Evolutionary conservation across 495 filamentous ascomycete genomes (phyloP).

Genomic region (Penicillium steckii): DNA sequence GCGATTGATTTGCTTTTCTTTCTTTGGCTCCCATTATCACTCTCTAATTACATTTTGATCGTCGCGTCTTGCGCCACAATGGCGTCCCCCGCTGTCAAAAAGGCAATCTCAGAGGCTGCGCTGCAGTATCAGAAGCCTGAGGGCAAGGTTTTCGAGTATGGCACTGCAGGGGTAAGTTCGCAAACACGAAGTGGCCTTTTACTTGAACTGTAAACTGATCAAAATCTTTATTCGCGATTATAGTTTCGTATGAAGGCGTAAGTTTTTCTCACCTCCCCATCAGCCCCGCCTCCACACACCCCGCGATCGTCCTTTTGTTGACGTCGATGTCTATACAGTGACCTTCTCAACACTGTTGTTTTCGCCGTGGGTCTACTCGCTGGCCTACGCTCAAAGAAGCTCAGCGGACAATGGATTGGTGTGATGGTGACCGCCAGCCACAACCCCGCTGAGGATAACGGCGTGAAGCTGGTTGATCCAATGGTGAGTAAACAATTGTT

Average conservation of each 20-base stretch:
- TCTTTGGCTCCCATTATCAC: not conserved
- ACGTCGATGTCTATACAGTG: slow-evolving; percentile 28
- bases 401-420: slow-evolving; percentile 86
- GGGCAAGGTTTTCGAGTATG: slow-evolving; percentile 79
- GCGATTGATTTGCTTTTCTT: not conserved
- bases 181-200: slow-evolving; percentile 2
- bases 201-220: slow-evolving; percentile 21
- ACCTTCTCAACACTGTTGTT: slow-evolving; percentile 79
- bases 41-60: slow-evolving; percentile 9
- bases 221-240: slow-evolving; percentile 4
- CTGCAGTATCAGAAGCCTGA: slow-evolving; percentile 61
- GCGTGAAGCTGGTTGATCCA: slow-evolving; percentile 96
- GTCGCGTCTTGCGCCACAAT: slow-evolving; percentile 32
- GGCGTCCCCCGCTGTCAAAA: slow-evolving; percentile 45
- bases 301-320: slow-evolving; percentile 36
- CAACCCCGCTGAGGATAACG: slow-evolving; percentile 96
- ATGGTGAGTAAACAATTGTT: slow-evolving; percentile 55
- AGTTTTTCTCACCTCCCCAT: slow-evolving; percentile 35
- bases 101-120: slow-evolving; percentile 45
- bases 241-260: slow-evolving; percentile 83
- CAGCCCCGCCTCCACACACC: slow-evolving; percentile 37
- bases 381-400: slow-evolving; percentile 84
- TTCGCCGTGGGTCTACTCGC: slow-evolving; percentile 89
- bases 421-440: slow-evolving; percentile 99
- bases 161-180: slow-evolving; percentile 79